Conservation (phyloP, 805 yeast genomes). For the Brettanomyces bruxellensis region DNA sequence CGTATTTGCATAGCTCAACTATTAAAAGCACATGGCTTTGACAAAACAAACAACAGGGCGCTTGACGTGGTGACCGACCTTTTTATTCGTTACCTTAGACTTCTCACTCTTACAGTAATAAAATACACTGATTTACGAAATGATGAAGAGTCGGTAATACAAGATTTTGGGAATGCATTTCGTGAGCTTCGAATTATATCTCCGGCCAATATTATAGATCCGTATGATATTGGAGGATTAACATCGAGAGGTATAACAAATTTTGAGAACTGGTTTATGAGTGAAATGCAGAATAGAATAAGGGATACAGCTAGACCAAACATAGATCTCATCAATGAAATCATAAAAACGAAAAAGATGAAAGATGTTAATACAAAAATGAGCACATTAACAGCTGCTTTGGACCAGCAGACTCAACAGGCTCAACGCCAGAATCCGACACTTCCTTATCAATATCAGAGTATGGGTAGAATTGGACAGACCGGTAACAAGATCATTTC, state of each 20-base stretch:
- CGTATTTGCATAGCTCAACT: slow-evolving; percentile 37
- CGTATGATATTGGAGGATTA: slow-evolving; percentile 38
- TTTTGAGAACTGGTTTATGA: slow-evolving; percentile 50
- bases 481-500: slow-evolving; percentile 1
- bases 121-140: slow-evolving; percentile 39
- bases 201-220: slow-evolving; percentile 47
- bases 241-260: slow-evolving; percentile 39
- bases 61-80: slow-evolving; percentile 75
- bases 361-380: slow-evolving; percentile 22
- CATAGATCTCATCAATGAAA: slow-evolving; percentile 15
- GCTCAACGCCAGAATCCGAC: slow-evolving; percentile 18
- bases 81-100: slow-evolving; percentile 51
- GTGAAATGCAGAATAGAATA: slow-evolving; percentile 35
- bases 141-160: slow-evolving; percentile 31
- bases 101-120: slow-evolving; percentile 42
- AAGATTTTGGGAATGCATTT: slow-evolving; percentile 68
- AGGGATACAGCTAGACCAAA: slow-evolving; percentile 29
- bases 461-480: background rate
- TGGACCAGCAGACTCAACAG: slow-evolving; percentile 18
- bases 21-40: slow-evolving; percentile 77
- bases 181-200: slow-evolving; percentile 51
- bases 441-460: slow-evolving; percentile 7
- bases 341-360: slow-evolving; percentile 11
- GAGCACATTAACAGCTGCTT: slow-evolving; percentile 25
- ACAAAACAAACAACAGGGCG: slow-evolving; percentile 60